A percentile compares a stretch with the other conserved stretches of the same genome.
These are phyloP conservation scores for Spongiforma sp. DNA, from an alignment of 1,284 basidiomycete species.

Conservation along the genomic window DNA sequence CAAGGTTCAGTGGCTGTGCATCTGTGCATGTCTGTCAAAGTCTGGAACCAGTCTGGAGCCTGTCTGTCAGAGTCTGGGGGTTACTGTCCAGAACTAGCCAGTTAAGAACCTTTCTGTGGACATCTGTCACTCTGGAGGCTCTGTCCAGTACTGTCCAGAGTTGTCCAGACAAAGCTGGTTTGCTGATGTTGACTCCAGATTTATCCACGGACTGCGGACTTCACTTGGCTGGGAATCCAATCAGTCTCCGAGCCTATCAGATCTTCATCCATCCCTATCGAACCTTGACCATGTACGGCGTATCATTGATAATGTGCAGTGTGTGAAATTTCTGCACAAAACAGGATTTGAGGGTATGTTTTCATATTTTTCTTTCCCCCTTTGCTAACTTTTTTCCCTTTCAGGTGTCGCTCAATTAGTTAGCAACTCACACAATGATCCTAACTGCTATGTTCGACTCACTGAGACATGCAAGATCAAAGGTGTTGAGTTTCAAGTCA, in stretches of 20 bases:
- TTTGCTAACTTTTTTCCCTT: background rate
- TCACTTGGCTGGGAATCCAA: slow-evolving; percentile 18
- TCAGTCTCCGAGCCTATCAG: slow-evolving; percentile 6
- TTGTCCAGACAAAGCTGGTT: too few relatives aligned
- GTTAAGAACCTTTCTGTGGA: too few relatives aligned
- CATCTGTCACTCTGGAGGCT: too few relatives aligned
- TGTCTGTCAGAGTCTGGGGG: too few relatives aligned
- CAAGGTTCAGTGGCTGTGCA: too few relatives aligned
- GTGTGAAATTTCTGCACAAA: slow-evolving; percentile 16
- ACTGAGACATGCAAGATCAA: background rate
- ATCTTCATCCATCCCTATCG: slow-evolving; percentile 35
- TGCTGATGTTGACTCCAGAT: slow-evolving; percentile 30
- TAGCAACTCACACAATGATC: background rate
- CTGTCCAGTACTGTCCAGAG: too few relatives aligned
- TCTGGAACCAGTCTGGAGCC: too few relatives aligned
- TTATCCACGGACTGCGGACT: slow-evolving; percentile 21
- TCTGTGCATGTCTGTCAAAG: too few relatives aligned
- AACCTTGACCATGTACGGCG: slow-evolving; percentile 29
- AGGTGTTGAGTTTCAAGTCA: background rate
- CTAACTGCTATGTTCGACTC: slow-evolving; percentile 16
- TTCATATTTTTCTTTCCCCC: background rate
- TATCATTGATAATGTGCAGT: slow-evolving; percentile 23
- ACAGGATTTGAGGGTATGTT: slow-evolving; percentile 30
- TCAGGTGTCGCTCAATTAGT: background rate
- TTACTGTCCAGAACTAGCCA: too few relatives aligned